Evolutionary conservation across 176 grass and related monocot species (phyloP), one percentile per base, ranked within the genome.

Genomic region (Pontederia crassipes): DNA sequence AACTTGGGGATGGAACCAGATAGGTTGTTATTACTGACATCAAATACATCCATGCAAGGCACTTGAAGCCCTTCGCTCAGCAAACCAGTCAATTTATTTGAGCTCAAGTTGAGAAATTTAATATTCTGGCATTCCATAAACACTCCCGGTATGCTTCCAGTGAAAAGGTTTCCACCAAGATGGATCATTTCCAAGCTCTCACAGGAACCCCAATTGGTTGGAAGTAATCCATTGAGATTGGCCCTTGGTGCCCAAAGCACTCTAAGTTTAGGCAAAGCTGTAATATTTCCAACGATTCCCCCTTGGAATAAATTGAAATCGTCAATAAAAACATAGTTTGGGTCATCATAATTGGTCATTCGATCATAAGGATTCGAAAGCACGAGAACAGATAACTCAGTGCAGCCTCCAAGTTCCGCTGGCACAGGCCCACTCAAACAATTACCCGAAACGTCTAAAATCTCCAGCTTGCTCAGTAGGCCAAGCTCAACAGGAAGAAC

Each of bases 301-400:
- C 73, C 79, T 56, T 72, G 27, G 26, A 66, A 97, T 62, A 88
- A 97, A 75, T 97, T 97, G 51, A 85, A 97, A 70, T 97, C 93
- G 53, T 92, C 84, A 3, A 75, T 58, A 14, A 77, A 75, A 12
- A 17, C 79, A 57, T 82, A 58, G 53, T 69, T 78, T 1, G 76
- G 80, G 8, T 49, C 54, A 50, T 80, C 76, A 17, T 48, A 68
- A 47, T 51, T 59, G 51, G 32, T 60, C 59, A 47, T 62, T 46
- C 49, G 52, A 17, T 46, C 49, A 60, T 91, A 91, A 10, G 81
- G 87, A 59, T 92, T 97, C 32, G 87, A 88, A 69, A 97, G 12
- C 10, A 97, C 74, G 12, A 97, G 84, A 51, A 97, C 71, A 2
- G 87, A 81, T 45, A 97, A 72, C 20, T 85, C 64, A 35, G 76